Evolutionary conservation across 139 green algal genomes (phyloP).

Genomic region (Coccomyxa sp.): DNA sequence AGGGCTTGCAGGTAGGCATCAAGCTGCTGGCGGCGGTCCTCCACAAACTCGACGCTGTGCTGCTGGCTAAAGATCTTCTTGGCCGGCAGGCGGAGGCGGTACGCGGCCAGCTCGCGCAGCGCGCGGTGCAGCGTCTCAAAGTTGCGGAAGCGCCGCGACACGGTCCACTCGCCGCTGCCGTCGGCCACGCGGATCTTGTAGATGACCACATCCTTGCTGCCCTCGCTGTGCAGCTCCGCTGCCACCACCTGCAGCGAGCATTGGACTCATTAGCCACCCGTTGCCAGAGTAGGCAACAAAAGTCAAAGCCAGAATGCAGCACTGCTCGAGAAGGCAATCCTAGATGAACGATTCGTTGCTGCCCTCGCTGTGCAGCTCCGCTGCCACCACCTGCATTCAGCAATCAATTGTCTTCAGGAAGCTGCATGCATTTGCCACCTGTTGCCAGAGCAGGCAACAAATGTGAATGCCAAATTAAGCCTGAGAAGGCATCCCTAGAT

Average conservation of each 20-base stretch:
- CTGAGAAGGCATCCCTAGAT: no score
- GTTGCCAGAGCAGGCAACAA: no score
- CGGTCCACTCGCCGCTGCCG: constrained; percentile 51
- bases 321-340: no score
- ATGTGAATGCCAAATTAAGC: no score
- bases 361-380: constrained; percentile 42
- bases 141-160: constrained; percentile 60
- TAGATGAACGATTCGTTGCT: constrained; percentile 43
- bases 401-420: no score
- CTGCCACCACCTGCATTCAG: constrained; percentile 51
- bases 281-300: no score
- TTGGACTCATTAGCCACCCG: no score
- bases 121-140: constrained; percentile 69
- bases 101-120: constrained; percentile 20
- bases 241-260: constrained; percentile 50
- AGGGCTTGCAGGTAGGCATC: constrained; percentile 51
- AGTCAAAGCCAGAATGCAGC: no score
- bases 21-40: constrained; percentile 44
- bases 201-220: constrained; percentile 36
- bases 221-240: constrained; percentile 45
- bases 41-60: constrained; percentile 52
- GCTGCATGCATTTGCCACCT: no score
- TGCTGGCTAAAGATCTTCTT: constrained; percentile 58
- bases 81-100: constrained; percentile 45
- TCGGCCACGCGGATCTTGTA: constrained; percentile 64